Evolutionary conservation across 371 early-diverging fungal species (phyloP), one percentile per base, ranked within the genome.

Genomic region (Dentiscutata heterogama): DNA sequence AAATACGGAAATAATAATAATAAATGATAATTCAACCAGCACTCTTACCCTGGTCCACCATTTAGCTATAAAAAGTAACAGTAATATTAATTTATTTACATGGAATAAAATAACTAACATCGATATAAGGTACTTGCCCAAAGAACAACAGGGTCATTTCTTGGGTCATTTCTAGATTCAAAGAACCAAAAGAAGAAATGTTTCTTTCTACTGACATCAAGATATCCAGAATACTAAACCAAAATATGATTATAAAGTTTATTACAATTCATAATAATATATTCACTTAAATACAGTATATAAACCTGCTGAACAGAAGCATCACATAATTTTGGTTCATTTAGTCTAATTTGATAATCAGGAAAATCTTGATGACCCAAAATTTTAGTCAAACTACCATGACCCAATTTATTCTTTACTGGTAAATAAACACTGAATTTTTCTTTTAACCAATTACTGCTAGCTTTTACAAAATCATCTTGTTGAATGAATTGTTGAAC

Each of bases 131-230:
- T 46, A 46, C 46, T 18, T 71, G 68, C 80, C 96, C 96, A 96
- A 35, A 96, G 89, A 18, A 96, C 91, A 72, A 96, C 81, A 5
- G 96, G 97, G 75, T 96, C 96, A 2, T 87, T 86, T 53, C 84
- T 75, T n/a, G 96, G 95, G 8, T 93, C 86, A 81, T 89, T 88
- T 70, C 95, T 92, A 16, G 95, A 94, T 83, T 96, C 96, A 86
- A 97, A 97, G 89, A 96, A 94, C 95, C 95, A 96, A 86, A 96
- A 96, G 88, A 95, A 97, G 83, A 94, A 90, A 83, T 93, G 93
- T 84, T 91, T 90, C 65, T 90, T 89, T 0, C 84, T 72, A 13
- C 88, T 90, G 60, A 90, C 82, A 78, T 93, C 93, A 46, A 94
- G 81, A 83, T 94, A 94, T 46, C 94, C 94, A n/a, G 91, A 89